phyloP scores from a whole-genome alignment of 2,329 filamentous ascomycete genomes.

The Bipolaris cookei region DNA sequence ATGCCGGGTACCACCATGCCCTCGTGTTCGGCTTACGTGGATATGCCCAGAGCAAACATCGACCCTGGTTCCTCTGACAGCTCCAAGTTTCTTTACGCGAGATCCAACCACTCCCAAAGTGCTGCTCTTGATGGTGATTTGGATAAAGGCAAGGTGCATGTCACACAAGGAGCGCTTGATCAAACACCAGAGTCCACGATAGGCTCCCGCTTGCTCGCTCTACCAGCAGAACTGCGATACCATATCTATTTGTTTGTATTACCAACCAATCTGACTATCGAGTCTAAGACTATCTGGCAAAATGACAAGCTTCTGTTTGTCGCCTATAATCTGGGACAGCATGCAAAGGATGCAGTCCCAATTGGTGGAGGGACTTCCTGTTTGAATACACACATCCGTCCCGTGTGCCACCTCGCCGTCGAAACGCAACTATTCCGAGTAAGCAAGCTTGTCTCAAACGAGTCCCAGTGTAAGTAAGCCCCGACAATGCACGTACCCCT shows the following conservation, averaged over 20 bases:
- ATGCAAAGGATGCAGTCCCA: background rate
- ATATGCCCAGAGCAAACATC: background rate
- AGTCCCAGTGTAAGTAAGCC: conserved; percentile 22
- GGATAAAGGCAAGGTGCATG: background rate
- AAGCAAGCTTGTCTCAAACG: conserved; percentile 24
- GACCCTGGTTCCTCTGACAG: background rate
- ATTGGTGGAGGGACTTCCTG: background rate
- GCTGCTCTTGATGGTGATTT: background rate
- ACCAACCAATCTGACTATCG: conserved; percentile 13
- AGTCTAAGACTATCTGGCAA: background rate
- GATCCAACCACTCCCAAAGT: background rate
- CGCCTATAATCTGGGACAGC: background rate
- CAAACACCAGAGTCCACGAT: background rate
- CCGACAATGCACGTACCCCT: background rate
- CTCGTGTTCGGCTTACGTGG: background rate
- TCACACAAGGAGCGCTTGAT: background rate
- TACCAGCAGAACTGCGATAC: conserved; percentile 27
- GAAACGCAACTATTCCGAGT: conserved; percentile 23
- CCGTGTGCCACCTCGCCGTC: background rate
- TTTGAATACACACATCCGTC: background rate
- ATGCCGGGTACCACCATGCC: background rate
- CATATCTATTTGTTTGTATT: conserved; percentile 20
- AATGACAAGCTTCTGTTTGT: background rate
- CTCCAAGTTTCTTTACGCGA: conserved; percentile 3
- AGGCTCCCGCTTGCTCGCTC: conserved; percentile 22